phyloP scores from a whole-genome alignment of 345 rosid genomes.

The Ceriops decandra region DNA sequence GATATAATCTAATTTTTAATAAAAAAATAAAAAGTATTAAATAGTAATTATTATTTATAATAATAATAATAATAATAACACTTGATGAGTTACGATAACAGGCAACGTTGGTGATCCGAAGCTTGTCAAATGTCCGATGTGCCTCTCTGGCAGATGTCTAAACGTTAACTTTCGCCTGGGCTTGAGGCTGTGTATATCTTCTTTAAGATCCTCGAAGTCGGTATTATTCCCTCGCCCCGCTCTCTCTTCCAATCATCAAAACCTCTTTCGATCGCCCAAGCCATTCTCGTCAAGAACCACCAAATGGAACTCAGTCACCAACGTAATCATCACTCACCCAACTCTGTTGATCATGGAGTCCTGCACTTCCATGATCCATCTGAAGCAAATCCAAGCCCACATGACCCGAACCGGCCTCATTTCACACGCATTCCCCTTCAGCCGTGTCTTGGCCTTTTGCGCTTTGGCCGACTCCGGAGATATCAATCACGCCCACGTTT shows the following conservation, averaged over 20 bases:
- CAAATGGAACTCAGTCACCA: constrained; percentile 41
- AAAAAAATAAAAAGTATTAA: too few relatives aligned
- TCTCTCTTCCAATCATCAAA: neutral
- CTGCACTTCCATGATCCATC: constrained; percentile 34
- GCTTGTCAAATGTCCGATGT: too few relatives aligned
- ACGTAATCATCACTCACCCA: constrained; percentile 31
- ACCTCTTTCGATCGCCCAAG: neutral
- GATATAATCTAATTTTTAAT: too few relatives aligned
- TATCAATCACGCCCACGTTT: constrained; percentile 25
- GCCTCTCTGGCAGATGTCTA: too few relatives aligned
- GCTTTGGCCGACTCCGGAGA: constrained; percentile 35
- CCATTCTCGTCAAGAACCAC: constrained; percentile 14
- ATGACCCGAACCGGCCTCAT: constrained; percentile 37
- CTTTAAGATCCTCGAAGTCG: neutral
- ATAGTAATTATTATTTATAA: too few relatives aligned
- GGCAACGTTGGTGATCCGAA: too few relatives aligned
- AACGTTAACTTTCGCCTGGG: neutral
- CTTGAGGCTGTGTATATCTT: constrained; percentile 6
- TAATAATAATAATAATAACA: too few relatives aligned
- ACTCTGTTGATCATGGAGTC: constrained; percentile 33
- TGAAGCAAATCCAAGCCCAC: constrained; percentile 44
- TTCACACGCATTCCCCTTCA: constrained; percentile 38
- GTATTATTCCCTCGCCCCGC: neutral
- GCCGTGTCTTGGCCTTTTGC: constrained; percentile 41
- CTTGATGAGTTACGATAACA: too few relatives aligned